phyloP scores from a whole-genome alignment of 805 yeast genomes.

The Candida anglica region DNA sequence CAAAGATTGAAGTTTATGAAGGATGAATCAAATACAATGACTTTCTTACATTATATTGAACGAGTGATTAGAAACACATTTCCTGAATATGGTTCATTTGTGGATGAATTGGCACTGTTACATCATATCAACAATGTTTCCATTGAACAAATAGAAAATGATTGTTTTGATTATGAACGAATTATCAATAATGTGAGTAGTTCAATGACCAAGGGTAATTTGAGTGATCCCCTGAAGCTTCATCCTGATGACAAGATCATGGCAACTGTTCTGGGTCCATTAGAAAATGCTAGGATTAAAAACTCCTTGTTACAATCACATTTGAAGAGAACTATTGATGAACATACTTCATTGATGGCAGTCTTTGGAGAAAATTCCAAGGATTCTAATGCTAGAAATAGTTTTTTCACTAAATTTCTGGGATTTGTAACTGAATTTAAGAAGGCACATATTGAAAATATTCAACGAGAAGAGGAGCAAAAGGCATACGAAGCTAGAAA shows the following conservation, averaged over 20 bases:
- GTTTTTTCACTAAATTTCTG: conserved; percentile 77
- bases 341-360: conserved; percentile 69
- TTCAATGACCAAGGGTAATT: conserved; percentile 76
- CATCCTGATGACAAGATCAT: conserved; percentile 83
- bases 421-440: conserved; percentile 75
- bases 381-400: conserved; percentile 61
- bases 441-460: conserved; percentile 74
- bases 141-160: conserved; percentile 74
- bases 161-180: conserved; percentile 61
- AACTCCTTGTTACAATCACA: conserved; percentile 63
- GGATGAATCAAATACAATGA: conserved; percentile 81
- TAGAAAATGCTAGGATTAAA: conserved; percentile 75
- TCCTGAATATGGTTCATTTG: conserved; percentile 72
- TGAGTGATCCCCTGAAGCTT: conserved; percentile 71
- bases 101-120: conserved; percentile 65
- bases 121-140: conserved; percentile 66
- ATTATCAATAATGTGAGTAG: conserved; percentile 65
- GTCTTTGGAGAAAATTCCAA: conserved; percentile 86
- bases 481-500: conserved; percentile 36
- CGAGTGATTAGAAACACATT: conserved; percentile 78
- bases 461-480: conserved; percentile 78
- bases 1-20: conserved; percentile 88
- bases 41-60: conserved; percentile 90
- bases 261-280: conserved; percentile 53
- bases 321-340: conserved; percentile 55